A percentile compares a stretch with the other conserved stretches of the same genome.
These are phyloP conservation scores for Eugenia klotzschiana DNA, from an alignment of 441 rosid genomes.

Conservation along the genomic window DNA sequence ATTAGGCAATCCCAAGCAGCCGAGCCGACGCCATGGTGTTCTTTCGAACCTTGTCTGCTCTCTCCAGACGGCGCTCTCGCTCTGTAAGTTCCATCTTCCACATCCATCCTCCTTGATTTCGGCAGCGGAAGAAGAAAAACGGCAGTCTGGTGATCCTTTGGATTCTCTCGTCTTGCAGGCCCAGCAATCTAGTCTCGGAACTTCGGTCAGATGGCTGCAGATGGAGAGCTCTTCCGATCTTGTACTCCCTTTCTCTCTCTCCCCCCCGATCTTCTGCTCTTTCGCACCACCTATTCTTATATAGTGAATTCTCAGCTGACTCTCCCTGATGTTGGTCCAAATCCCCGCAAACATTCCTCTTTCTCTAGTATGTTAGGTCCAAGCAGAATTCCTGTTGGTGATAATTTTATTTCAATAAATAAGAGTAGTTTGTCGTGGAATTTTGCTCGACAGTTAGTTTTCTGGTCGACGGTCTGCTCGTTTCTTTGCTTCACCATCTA, in stretches of 20 bases:
- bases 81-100: constrained; percentile 29
- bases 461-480: not conserved
- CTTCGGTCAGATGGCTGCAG: constrained; percentile 83
- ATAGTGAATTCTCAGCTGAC: not conserved
- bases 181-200: constrained; percentile 46
- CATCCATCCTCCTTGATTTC: not conserved
- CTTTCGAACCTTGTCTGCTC: constrained; percentile 47
- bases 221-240: constrained; percentile 60
- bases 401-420: not conserved
- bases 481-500: not conserved
- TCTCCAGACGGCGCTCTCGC: constrained; percentile 57
- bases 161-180: constrained; percentile 17
- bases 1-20: not conserved
- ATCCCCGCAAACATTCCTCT: not conserved
- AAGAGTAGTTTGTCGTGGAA: not conserved
- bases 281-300: not conserved
- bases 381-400: not conserved
- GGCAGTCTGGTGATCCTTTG: not conserved
- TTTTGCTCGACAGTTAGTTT: not conserved
- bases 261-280: not conserved
- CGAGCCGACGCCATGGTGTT: constrained; percentile 39
- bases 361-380: not conserved
- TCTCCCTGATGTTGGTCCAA: not conserved
- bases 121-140: too few relatives aligned
- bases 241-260: constrained; percentile 14